Percentiles rank a stretch among this genome's conserved stretches.
These are phyloP conservation scores for Pontederia crassipes DNA, from an alignment of 176 grass and related monocot species.

Conservation along the genomic window DNA sequence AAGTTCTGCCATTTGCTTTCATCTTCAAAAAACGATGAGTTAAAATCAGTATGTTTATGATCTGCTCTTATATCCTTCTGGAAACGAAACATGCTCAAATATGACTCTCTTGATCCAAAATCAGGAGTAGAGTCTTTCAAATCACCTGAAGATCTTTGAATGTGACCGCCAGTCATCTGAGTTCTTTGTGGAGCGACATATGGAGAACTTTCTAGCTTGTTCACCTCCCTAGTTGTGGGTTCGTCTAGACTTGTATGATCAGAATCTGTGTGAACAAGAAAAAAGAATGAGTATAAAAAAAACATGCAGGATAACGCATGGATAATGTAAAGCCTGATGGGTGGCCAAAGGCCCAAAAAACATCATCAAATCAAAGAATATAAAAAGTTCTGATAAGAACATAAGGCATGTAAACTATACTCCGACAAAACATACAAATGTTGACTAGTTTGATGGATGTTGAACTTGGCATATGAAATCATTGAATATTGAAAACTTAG, in stretches of 20 bases:
- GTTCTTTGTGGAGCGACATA: conserved; percentile 65
- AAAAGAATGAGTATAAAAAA: background rate
- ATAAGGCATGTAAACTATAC: too few species aligned
- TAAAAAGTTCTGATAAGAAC: too few species aligned
- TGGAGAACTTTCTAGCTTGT: conserved; percentile 29
- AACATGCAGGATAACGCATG: too few species aligned
- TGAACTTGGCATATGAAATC: too few species aligned
- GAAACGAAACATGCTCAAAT: conserved; percentile 6
- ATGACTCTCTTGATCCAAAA: background rate
- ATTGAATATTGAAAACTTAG: too few species aligned
- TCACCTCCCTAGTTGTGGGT: conserved; percentile 24
- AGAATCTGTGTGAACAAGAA: conserved; percentile 27
- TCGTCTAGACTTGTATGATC: conserved; percentile 36
- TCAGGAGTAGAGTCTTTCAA: conserved; percentile 8
- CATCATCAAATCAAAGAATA: too few species aligned
- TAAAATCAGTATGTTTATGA: background rate
- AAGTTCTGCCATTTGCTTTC: conserved; percentile 3
- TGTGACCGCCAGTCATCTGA: conserved; percentile 38
- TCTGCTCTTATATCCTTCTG: conserved; percentile 2
- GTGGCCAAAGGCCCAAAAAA: too few species aligned
- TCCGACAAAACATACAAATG: too few species aligned
- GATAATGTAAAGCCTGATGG: too few species aligned
- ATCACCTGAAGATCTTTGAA: conserved; percentile 22
- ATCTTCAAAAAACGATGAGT: conserved; percentile 13
- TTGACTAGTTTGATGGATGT: too few species aligned